Conservation (phyloP, 2,329 filamentous ascomycete genomes). For the Alternaria ventricosa region DNA sequence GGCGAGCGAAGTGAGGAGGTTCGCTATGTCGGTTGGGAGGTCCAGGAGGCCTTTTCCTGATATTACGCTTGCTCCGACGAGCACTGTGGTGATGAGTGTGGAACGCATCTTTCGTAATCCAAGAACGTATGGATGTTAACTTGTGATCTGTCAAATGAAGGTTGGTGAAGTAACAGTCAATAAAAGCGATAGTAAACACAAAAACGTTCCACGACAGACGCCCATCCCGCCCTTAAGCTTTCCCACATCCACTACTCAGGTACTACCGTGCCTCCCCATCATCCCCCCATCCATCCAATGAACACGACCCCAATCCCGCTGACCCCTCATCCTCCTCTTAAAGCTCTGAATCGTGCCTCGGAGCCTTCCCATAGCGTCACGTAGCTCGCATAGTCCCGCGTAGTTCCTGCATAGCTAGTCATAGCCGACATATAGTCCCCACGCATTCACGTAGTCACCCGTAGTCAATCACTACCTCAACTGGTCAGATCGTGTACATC, state of each 20-base stretch:
- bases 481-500: not conserved
- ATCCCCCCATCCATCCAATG: too few relatives aligned
- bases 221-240: not conserved
- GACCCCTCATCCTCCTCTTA: not conserved
- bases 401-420: not conserved
- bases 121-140: too few relatives aligned
- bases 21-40: slow-evolving; percentile 14
- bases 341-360: not conserved
- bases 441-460: not conserved
- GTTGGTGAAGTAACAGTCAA: not conserved
- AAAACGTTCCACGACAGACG: not conserved
- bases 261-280: too few relatives aligned
- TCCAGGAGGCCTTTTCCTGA: slow-evolving; percentile 10
- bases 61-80: not conserved
- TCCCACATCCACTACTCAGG: not conserved
- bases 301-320: not conserved
- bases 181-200: not conserved
- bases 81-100: not conserved
- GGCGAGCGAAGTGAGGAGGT: slow-evolving; percentile 10
- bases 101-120: slow-evolving; percentile 1
- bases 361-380: not conserved
- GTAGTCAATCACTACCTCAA: not conserved
- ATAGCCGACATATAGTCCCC: not conserved
- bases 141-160: too few relatives aligned
- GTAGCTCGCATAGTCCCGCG: not conserved